phyloP scores from a whole-genome alignment of 129 eudicot species.

The Tanacetum coccineum region DNA sequence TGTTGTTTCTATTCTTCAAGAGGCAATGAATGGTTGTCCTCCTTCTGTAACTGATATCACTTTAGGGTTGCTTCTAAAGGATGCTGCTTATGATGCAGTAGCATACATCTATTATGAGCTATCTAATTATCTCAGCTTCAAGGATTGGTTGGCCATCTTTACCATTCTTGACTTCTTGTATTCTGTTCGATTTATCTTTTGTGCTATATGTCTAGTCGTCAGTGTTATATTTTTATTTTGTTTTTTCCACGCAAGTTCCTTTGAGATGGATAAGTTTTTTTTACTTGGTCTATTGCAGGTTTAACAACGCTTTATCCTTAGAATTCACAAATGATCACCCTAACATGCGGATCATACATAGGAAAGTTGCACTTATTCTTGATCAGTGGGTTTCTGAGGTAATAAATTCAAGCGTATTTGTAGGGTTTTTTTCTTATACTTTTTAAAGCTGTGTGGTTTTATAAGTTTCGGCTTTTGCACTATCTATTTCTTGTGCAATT shows the following conservation, averaged over 20 bases:
- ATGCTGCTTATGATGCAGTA: constrained; percentile 99
- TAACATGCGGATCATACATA: constrained; percentile 88
- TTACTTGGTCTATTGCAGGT: constrained; percentile 37
- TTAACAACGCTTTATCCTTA: constrained; percentile 76
- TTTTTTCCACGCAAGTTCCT: constrained; percentile 10
- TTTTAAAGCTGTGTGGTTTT: no score
- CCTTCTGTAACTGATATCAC: constrained; percentile 83
- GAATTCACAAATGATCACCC: constrained; percentile 94
- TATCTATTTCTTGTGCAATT: constrained; percentile 11
- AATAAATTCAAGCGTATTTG: constrained; percentile 15
- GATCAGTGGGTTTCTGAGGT: constrained; percentile 99
- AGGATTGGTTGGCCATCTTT: constrained; percentile 66
- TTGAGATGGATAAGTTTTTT: constrained; percentile 1
- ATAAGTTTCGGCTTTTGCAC: neutral
- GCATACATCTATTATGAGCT: constrained; percentile 95
- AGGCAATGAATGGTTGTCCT: constrained; percentile 91
- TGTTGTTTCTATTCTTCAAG: constrained; percentile 96
- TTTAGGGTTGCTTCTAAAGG: constrained; percentile 81
- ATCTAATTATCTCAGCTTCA: constrained; percentile 90
- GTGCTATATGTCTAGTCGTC: neutral
- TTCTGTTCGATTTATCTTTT: constrained; percentile 3
- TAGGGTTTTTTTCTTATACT: neutral
- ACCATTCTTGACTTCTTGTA: neutral
- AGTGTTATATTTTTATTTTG: neutral
- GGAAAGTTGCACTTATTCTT: constrained; percentile 96